Conservation (phyloP, 495 filamentous ascomycete species). For the Lophium mytilinum region DNA sequence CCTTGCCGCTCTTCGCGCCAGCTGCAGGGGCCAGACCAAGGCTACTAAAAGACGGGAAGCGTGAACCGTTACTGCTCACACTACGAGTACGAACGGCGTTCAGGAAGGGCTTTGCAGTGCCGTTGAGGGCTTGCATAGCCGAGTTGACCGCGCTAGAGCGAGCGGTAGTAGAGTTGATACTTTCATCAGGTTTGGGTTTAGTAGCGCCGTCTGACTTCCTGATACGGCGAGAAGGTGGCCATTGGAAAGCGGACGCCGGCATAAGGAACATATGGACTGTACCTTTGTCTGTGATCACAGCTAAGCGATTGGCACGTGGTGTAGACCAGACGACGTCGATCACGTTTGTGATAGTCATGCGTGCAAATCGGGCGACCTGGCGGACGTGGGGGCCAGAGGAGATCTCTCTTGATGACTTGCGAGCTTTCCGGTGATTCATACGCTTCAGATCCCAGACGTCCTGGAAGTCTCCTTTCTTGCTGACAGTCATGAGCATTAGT, state of each 20-base stretch:
- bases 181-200: slow-evolving; percentile 20
- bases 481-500: slow-evolving; percentile 76
- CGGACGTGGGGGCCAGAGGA: slow-evolving; percentile 54
- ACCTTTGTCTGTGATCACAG: slow-evolving; percentile 84
- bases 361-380: slow-evolving; percentile 75
- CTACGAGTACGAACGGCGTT: slow-evolving; percentile 24
- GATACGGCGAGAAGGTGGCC: slow-evolving; percentile 72
- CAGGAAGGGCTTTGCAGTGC: slow-evolving; percentile 17
- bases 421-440: slow-evolving; percentile 44
- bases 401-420: slow-evolving; percentile 15
- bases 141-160: slow-evolving; percentile 18
- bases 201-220: slow-evolving; percentile 7
- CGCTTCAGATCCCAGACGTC: slow-evolving; percentile 91
- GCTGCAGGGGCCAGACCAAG: slow-evolving; percentile 58
- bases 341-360: slow-evolving; percentile 83
- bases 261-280: slow-evolving; percentile 88
- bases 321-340: slow-evolving; percentile 82
- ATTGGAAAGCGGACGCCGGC: slow-evolving; percentile 72
- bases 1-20: slow-evolving; percentile 62
- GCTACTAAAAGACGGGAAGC: slow-evolving; percentile 40
- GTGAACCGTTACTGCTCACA: slow-evolving; percentile 32
- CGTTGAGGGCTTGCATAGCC: slow-evolving; percentile 25
- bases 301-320: slow-evolving; percentile 70
- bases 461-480: slow-evolving; percentile 84
- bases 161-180: slow-evolving; percentile 3